Evolutionary conservation across 768 basidiomycete species (phyloP), one percentile per base, ranked within the genome.

Genomic region (Sistotremastrum suecicum): DNA sequence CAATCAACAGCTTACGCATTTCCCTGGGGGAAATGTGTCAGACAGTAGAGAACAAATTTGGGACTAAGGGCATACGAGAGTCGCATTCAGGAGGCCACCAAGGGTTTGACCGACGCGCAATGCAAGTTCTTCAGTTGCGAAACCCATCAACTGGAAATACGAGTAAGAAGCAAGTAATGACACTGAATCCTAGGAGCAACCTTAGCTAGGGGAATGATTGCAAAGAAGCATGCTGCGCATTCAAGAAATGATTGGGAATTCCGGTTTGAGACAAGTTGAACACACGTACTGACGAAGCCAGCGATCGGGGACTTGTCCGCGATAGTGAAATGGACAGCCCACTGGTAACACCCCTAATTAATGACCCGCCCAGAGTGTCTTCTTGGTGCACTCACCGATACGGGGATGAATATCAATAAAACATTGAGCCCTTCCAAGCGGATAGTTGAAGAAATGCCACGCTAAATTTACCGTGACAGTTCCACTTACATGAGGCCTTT

Each of bases 201-300:
- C 64, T 87, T 85, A 37, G 87, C 87, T 4, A 90, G 68, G 5
- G 88, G 88, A 49, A 91, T 74, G 48, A 91, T 91, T 6, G 88
- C 76, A 38, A 86, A 61, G 57, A 90, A 87, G 1, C 78, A 76
- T 55, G 81, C 82, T 85, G 50, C 44, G 48, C 42, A 52, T 28
- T 36, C 11, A 39, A 37, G 5, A 30, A 37, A 32, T 6, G 30
- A 50, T 9, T 41, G 10, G 10, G 43, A 39, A 42, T 41, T 29
- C 20, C n/a, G 7, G 29, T 30, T 4, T 12, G 28, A 42, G 8
- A 34, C 34, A 39, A 36, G 12, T 28, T 31, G 39, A 40, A 5
- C 4, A 20, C 4, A 68, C 83, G 55, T 54, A 86, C 86, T 80
- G 49, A 86, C 67, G 48, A 87, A 87, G 49, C 85, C 63, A 9